phyloP scores from a whole-genome alignment of 1,139 yeast genomes.

The Magnusiomyces fungicola region DNA sequence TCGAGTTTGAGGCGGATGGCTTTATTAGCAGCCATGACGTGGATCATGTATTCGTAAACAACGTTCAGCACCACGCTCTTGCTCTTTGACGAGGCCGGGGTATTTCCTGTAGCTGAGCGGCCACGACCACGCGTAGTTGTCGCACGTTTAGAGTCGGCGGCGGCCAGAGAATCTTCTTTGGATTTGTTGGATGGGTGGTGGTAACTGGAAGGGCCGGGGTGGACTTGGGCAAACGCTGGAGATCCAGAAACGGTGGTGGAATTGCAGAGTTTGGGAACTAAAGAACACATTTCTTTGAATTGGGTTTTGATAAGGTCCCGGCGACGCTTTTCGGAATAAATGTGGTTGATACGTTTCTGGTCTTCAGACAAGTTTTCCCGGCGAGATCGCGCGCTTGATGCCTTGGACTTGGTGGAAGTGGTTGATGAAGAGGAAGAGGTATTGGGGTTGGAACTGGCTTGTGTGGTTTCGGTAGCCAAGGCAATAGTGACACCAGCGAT shows the following conservation, averaged over 20 bases:
- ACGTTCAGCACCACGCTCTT: slow-evolving; percentile 34
- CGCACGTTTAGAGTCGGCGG: no score
- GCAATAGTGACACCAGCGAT: not conserved
- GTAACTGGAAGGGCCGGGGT: no score
- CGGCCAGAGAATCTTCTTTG: no score
- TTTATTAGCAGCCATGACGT: slow-evolving; percentile 22
- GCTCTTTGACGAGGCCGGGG: slow-evolving; percentile 20
- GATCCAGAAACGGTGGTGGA: slow-evolving; percentile 9
- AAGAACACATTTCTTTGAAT: slow-evolving; percentile 33
- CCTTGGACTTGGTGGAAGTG: not conserved
- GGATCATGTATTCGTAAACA: slow-evolving; percentile 28
- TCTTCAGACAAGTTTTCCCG: slow-evolving; percentile 49
- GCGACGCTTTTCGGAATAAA: slow-evolving; percentile 68
- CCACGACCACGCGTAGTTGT: no score
- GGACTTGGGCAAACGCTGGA: no score
- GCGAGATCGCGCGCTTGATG: slow-evolving; percentile 1
- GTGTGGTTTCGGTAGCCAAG: not conserved
- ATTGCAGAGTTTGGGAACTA: slow-evolving; percentile 31
- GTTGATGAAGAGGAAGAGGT: not conserved
- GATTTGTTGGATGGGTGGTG: no score
- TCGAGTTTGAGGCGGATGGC: no score
- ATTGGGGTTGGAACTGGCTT: not conserved
- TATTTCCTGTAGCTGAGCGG: no score
- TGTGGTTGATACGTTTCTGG: slow-evolving; percentile 66
- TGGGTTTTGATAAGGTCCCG: slow-evolving; percentile 56